These are phyloP conservation scores for Lolium perenne DNA, from an alignment of 176 grass and related monocot species.

Conservation along the genomic window DNA sequence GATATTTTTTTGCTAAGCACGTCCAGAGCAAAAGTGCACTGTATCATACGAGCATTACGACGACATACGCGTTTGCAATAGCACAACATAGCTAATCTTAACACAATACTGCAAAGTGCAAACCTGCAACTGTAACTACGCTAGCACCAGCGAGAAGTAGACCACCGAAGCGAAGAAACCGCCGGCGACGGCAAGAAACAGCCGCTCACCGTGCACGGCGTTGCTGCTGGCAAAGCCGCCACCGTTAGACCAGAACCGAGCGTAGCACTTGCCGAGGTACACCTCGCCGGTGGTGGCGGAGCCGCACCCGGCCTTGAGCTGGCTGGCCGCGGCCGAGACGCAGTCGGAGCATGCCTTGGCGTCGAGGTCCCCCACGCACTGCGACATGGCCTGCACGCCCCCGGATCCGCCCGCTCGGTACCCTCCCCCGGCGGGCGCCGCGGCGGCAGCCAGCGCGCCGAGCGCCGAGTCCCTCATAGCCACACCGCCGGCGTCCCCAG, in stretches of 20 bases:
- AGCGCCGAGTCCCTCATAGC: conserved; percentile 80
- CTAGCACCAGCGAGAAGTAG: conserved; percentile 21
- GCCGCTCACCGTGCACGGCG: neutral
- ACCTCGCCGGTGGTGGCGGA: conserved; percentile 66
- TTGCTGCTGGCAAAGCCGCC: conserved; percentile 31
- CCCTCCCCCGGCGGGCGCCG: conserved; percentile 51
- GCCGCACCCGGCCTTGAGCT: conserved; percentile 74
- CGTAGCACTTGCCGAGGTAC: conserved; percentile 95
- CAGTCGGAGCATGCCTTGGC: conserved; percentile 72
- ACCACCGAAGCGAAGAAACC: conserved; percentile 28
- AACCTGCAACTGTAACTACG: conserved; percentile 16
- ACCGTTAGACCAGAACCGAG: conserved; percentile 66
- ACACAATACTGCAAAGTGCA: neutral
- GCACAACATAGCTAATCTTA: neutral
- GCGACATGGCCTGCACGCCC: conserved; percentile 83
- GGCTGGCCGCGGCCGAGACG: conserved; percentile 60
- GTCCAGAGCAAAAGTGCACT: neutral
- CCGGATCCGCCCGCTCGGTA: conserved; percentile 70
- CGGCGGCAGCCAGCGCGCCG: conserved; percentile 50
- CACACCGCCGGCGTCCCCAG: conserved; percentile 47
- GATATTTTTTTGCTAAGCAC: neutral
- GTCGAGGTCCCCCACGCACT: conserved; percentile 86
- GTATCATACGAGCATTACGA: neutral
- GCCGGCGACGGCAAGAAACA: neutral
- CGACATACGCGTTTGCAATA: neutral